A percentile compares a stretch with the other conserved stretches of the same genome.
Evolutionary conservation across 148 eudicot species (phyloP).

Genomic region (Chenopodium suecicum): DNA sequence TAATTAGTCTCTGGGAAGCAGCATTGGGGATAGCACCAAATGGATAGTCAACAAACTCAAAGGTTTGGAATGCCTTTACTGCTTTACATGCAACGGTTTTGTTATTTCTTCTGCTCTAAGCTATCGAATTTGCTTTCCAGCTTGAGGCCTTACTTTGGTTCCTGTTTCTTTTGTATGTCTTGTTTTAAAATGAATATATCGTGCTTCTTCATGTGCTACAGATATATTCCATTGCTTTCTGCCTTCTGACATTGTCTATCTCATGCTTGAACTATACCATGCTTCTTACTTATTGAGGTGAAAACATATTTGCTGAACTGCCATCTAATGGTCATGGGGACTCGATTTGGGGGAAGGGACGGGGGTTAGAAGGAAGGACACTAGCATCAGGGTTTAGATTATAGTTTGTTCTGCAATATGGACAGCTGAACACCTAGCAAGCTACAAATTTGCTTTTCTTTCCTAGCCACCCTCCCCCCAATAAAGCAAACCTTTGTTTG

Average conservation of each 20-base stretch:
- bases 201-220: not conserved
- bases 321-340: not conserved
- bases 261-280: not conserved
- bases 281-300: not conserved
- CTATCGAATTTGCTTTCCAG: not conserved
- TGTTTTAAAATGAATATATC: no score
- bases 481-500: no score
- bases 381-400: no score
- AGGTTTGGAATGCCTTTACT: slow-evolving; percentile 54
- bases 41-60: slow-evolving; percentile 84
- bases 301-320: not conserved
- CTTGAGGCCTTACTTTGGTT: not conserved
- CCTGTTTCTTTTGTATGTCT: not conserved
- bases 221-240: not conserved
- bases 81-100: not conserved
- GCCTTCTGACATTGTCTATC: not conserved
- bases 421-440: no score
- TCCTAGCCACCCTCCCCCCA: not conserved
- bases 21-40: slow-evolving; percentile 74
- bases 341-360: no score
- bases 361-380: not conserved
- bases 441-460: no score
- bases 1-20: slow-evolving; percentile 62
- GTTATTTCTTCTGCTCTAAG: not conserved
- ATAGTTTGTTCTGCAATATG: no score